phyloP scores from a whole-genome alignment of 129 eudicot species.

The Pulicaria dysenterica region DNA sequence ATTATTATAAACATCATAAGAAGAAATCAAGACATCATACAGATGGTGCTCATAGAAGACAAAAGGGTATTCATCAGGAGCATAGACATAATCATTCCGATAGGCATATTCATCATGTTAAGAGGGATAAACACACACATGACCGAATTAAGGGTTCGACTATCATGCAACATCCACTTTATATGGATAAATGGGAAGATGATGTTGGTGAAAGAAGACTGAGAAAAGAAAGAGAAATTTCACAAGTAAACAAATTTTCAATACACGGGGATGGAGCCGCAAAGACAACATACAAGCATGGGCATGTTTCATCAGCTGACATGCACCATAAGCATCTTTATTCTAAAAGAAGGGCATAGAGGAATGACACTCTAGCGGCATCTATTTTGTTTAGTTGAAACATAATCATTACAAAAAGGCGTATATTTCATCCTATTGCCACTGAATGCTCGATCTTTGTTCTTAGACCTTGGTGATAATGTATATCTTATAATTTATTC shows the following conservation, averaged over 20 bases:
- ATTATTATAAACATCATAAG: constrained; percentile 35
- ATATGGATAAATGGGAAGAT: constrained; percentile 37
- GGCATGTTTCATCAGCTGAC: constrained; percentile 33
- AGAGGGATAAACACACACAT: constrained; percentile 67
- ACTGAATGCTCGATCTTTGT: too few species aligned
- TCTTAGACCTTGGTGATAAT: too few species aligned
- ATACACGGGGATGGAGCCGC: constrained; percentile 30
- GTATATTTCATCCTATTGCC: too few species aligned
- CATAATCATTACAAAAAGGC: neutral
- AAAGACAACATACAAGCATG: constrained; percentile 34
- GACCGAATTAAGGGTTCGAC: constrained; percentile 42
- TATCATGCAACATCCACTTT: constrained; percentile 31
- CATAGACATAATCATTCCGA: constrained; percentile 41
- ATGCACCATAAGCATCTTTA: constrained; percentile 38
- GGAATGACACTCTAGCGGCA: constrained; percentile 10
- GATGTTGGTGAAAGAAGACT: constrained; percentile 39
- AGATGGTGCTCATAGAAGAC: constrained; percentile 44
- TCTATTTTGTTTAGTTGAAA: neutral
- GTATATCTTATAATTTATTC: too few species aligned
- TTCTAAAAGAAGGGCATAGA: constrained; percentile 39
- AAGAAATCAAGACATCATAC: constrained; percentile 46
- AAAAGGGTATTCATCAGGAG: constrained; percentile 30
- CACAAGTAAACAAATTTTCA: constrained; percentile 19
- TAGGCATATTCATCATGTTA: constrained; percentile 54
- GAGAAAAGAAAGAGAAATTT: constrained; percentile 39